phyloP scores from a whole-genome alignment of 2,329 filamentous ascomycete species.

The Colletotrichum abscissum region DNA sequence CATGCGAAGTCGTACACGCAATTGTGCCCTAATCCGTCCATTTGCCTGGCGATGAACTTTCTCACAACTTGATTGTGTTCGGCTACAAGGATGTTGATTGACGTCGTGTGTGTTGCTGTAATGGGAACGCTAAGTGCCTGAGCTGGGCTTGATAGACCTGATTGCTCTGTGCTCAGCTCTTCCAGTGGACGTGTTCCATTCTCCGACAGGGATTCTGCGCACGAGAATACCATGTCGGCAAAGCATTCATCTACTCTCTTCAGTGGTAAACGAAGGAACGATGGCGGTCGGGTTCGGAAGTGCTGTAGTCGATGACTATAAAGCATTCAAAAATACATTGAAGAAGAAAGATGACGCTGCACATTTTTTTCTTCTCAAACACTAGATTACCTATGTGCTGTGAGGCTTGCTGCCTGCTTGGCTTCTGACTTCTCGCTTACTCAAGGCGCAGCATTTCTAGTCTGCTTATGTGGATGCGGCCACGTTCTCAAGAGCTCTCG shows the following conservation, averaged over 20 bases:
- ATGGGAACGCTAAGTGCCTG: not conserved
- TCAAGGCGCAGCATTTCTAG: not conserved
- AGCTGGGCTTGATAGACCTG: not conserved
- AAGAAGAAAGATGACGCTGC: too few species aligned
- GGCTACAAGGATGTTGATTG: not conserved
- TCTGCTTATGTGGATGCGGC: not conserved
- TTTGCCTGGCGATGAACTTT: not conserved
- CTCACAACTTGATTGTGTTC: not conserved
- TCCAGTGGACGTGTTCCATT: not conserved
- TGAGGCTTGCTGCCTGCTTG: not conserved
- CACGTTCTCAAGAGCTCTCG: not conserved
- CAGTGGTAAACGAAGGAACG: not conserved
- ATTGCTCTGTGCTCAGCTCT: not conserved
- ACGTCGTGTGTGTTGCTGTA: not conserved
- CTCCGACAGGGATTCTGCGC: not conserved
- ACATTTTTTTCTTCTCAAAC: too few species aligned
- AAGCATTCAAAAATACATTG: too few species aligned
- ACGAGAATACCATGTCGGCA: not conserved
- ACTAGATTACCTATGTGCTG: not conserved
- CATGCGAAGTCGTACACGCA: slow-evolving; percentile 41
- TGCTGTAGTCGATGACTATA: too few species aligned
- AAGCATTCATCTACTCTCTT: not conserved
- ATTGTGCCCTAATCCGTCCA: slow-evolving; percentile 41
- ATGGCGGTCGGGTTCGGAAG: too few species aligned
- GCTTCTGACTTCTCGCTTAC: not conserved